Conservation (phyloP, 306 rosid genomes). For the Prunus fruticosa region DNA sequence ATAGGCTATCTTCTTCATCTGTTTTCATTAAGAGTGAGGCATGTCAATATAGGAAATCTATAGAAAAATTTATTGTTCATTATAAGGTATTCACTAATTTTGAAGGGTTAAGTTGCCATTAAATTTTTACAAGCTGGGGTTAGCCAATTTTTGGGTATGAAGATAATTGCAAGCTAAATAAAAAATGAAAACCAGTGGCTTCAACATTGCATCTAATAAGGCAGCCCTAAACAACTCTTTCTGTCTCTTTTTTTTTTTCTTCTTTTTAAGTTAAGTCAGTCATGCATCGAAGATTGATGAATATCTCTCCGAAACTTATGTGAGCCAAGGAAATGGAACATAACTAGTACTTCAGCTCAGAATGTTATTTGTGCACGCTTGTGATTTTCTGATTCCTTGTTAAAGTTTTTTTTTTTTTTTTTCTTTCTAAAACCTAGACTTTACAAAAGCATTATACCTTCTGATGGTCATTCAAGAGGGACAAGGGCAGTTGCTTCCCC, state of each 20-base stretch:
- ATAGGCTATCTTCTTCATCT: neutral
- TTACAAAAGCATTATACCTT: slow-evolving; percentile 49
- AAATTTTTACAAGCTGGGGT: neutral
- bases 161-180: too few species aligned
- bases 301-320: neutral
- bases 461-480: slow-evolving; percentile 75
- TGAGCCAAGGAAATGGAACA: neutral
- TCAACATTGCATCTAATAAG: neutral
- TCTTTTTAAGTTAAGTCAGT: neutral
- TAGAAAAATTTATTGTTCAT: too few species aligned
- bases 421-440: neutral
- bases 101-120: too few species aligned
- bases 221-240: neutral
- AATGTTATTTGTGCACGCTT: neutral
- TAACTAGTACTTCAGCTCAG: neutral
- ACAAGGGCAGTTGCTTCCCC: slow-evolving; percentile 69
- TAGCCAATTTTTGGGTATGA: neutral
- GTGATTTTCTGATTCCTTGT: neutral
- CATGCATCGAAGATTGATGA: neutral
- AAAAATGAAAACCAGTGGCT: neutral
- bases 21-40: neutral
- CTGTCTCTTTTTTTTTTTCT: neutral
- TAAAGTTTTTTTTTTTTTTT: neutral
- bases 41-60: neutral
- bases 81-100: too few species aligned